Evolutionary conservation across 768 basidiomycete species (phyloP).

Genomic region (Trametes maxima): DNA sequence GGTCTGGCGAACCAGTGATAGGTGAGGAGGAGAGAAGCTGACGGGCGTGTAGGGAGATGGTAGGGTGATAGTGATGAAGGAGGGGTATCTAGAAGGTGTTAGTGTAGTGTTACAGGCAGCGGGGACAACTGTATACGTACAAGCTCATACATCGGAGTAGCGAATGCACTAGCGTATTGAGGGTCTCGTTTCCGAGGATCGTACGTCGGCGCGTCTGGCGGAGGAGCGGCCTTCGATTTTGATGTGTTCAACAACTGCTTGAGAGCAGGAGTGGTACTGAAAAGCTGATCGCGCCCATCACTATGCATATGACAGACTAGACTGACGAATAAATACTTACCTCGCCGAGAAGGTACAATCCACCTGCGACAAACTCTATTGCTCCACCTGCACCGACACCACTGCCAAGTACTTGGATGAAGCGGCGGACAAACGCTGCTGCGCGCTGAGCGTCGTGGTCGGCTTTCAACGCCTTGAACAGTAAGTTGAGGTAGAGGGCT

Average conservation of each 20-base stretch:
- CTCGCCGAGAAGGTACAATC: constrained; percentile 85
- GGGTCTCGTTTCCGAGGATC: constrained; percentile 93
- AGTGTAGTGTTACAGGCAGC: not conserved
- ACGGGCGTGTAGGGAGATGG: constrained; percentile 81
- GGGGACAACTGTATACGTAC: constrained; percentile 45
- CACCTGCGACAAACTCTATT: constrained; percentile 87
- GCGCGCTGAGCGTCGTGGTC: constrained; percentile 61
- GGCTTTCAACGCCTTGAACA: constrained; percentile 87
- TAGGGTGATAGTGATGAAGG: constrained; percentile 86
- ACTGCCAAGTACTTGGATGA: constrained; percentile 76
- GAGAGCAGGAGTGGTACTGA: constrained; percentile 49
- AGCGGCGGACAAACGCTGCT: constrained; percentile 79
- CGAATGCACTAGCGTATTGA: constrained; percentile 77
- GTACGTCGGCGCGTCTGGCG: constrained; percentile 44
- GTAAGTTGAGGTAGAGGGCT: constrained; percentile 93
- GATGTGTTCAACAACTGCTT: constrained; percentile 42
- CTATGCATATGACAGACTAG: not conserved
- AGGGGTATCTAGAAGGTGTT: constrained; percentile 58
- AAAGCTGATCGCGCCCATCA: constrained; percentile 42
- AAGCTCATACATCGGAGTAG: constrained; percentile 87
- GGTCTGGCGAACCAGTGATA: constrained; percentile 82
- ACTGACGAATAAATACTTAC: constrained; percentile 44
- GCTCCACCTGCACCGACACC: constrained; percentile 64
- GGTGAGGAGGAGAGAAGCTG: constrained; percentile 76
- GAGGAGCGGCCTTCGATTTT: constrained; percentile 16